Evolutionary conservation across 2,329 filamentous ascomycete genomes (phyloP).

Genomic region (Aspergillus clavatus): DNA sequence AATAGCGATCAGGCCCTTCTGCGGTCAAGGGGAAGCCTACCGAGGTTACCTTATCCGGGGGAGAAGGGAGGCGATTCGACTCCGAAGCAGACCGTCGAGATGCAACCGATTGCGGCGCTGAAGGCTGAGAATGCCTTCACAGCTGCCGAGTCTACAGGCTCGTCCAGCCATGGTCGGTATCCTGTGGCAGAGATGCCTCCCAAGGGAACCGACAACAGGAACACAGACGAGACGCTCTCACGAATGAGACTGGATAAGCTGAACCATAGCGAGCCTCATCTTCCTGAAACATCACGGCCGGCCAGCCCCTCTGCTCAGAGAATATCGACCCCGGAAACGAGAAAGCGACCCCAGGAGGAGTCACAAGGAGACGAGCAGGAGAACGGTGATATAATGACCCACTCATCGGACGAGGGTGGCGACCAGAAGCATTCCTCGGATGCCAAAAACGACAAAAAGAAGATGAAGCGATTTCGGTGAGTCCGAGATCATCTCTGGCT

Average conservation of each 20-base stretch:
- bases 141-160: conserved; percentile 9
- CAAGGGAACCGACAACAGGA: conserved; percentile 12
- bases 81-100: conserved; percentile 16
- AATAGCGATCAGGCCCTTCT: conserved; percentile 22
- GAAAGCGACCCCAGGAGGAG: conserved; percentile 7
- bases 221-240: conserved; percentile 15
- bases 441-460: conserved; percentile 34
- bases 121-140: conserved; percentile 29
- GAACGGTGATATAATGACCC: conserved; percentile 15
- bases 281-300: conserved; percentile 13
- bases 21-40: conserved; percentile 17
- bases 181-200: conserved; percentile 17
- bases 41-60: conserved; percentile 18
- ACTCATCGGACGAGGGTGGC: conserved; percentile 29
- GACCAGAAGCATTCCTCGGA: conserved; percentile 27
- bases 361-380: conserved; percentile 18
- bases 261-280: conserved; percentile 16
- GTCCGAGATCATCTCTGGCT: not conserved
- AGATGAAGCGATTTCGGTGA: conserved; percentile 43
- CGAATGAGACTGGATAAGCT: conserved; percentile 26
- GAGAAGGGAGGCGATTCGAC: conserved; percentile 18
- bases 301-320: conserved; percentile 12
- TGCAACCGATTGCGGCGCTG: conserved; percentile 20
- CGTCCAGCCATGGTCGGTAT: conserved; percentile 13
- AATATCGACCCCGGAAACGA: conserved; percentile 10